phyloP scores from a whole-genome alignment of 23 red algal genomes.

The Cyanidium caldarium region DNA sequence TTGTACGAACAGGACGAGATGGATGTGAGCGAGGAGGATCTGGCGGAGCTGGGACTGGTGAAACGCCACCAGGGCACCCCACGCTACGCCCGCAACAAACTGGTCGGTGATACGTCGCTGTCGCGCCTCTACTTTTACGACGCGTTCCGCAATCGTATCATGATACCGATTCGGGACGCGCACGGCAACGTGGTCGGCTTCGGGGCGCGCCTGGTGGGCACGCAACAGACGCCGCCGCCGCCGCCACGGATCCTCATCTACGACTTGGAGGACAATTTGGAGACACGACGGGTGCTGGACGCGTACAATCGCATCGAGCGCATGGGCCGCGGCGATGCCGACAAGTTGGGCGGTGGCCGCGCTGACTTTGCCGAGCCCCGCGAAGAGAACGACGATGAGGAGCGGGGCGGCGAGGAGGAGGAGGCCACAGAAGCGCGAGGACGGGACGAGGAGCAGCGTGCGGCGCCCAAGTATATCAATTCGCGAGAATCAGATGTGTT shows the following conservation, averaged over 20 bases:
- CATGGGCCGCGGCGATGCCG: background rate
- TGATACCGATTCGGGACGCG: conserved; percentile 55
- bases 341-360: background rate
- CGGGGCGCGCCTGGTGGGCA: conserved; percentile 29
- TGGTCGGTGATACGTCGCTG: background rate
- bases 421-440: background rate
- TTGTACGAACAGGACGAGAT: conserved; percentile 4
- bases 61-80: background rate
- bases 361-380: background rate
- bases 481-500: conserved; percentile 42
- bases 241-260: conserved; percentile 2
- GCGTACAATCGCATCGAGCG: too few species aligned
- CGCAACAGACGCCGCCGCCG: background rate
- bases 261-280: background rate
- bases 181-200: conserved; percentile 39
- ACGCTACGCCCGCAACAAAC: conserved; percentile 3
- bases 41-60: conserved; percentile 22
- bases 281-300: too few species aligned
- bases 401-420: background rate
- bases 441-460: background rate
- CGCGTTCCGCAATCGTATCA: conserved; percentile 51
- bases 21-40: conserved; percentile 11
- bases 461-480: conserved; percentile 39
- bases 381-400: too few species aligned
- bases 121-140: conserved; percentile 35